Evolutionary conservation across 257 asterid genomes (phyloP).

Genomic region (Penstemon davidsonii): DNA sequence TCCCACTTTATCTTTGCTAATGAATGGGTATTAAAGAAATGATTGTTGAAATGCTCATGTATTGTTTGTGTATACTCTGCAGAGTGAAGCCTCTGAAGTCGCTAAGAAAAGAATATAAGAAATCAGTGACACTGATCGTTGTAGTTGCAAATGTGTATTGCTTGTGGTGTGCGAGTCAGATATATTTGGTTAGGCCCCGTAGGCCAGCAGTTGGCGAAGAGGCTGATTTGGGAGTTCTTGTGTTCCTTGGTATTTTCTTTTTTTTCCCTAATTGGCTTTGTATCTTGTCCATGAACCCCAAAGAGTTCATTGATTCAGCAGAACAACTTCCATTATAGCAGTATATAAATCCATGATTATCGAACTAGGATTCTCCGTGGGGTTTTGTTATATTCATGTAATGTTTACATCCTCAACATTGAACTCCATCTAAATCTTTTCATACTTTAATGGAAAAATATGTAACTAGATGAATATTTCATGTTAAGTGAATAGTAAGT

Average conservation of each 20-base stretch:
- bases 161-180: conserved; percentile 82
- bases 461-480: no score
- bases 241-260: conserved; percentile 62
- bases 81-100: conserved; percentile 59
- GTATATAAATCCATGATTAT: background rate
- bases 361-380: no score
- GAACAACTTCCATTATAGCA: conserved; percentile 56
- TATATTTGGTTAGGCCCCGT: conserved; percentile 65
- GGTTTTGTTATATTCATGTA: no score
- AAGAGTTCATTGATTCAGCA: conserved; percentile 35
- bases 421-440: no score
- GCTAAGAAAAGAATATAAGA: conserved; percentile 35
- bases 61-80: conserved; percentile 17
- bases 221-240: conserved; percentile 85
- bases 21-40: background rate
- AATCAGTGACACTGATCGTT: conserved; percentile 46
- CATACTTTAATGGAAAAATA: no score
- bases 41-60: conserved; percentile 11
- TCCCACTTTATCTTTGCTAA: no score
- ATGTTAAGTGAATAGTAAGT: no score
- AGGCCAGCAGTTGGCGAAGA: conserved; percentile 92
- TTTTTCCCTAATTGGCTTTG: conserved; percentile 81
- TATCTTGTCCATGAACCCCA: conserved; percentile 72
- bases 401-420: no score
- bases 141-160: conserved; percentile 51